These are phyloP conservation scores for Neckera pumila DNA, from an alignment of 225 moss, liverwort and hornwort species.

Conservation along the genomic window DNA sequence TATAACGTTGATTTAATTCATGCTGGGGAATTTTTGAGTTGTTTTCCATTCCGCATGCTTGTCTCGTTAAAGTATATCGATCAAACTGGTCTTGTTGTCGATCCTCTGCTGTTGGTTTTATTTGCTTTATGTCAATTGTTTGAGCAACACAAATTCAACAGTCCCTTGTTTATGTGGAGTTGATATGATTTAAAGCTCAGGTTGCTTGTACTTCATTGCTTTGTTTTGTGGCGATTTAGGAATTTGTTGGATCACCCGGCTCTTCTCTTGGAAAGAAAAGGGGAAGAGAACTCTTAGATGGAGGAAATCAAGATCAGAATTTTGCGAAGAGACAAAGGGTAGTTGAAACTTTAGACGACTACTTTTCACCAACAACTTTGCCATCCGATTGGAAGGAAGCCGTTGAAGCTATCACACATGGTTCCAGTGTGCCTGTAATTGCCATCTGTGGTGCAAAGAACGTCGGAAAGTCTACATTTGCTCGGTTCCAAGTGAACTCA, in stretches of 20 bases:
- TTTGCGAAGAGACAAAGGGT: conserved; percentile 10
- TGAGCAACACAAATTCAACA: too few species aligned
- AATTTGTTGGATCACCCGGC: conserved; percentile 9
- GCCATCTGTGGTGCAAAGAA: conserved; percentile 72
- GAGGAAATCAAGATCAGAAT: neutral
- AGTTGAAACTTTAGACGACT: neutral
- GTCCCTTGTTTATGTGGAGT: too few species aligned
- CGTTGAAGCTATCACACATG: conserved; percentile 9
- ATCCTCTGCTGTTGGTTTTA: too few species aligned
- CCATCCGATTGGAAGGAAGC: conserved; percentile 31
- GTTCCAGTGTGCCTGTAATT: conserved; percentile 27
- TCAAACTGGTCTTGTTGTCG: too few species aligned
- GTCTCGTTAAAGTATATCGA: too few species aligned
- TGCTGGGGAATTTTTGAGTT: too few species aligned
- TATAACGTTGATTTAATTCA: too few species aligned
- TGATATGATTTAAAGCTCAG: neutral
- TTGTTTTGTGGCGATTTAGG: conserved; percentile 15
- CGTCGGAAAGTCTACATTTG: conserved; percentile 78
- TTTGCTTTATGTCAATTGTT: too few species aligned
- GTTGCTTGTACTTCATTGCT: neutral
- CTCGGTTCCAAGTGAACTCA: conserved; percentile 66
- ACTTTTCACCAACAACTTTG: conserved; percentile 12
- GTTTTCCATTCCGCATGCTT: too few species aligned
- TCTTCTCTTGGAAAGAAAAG: neutral
- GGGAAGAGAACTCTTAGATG: neutral